Conservation (phyloP, 768 basidiomycete species). For the Panaeolus cyanescens region DNA sequence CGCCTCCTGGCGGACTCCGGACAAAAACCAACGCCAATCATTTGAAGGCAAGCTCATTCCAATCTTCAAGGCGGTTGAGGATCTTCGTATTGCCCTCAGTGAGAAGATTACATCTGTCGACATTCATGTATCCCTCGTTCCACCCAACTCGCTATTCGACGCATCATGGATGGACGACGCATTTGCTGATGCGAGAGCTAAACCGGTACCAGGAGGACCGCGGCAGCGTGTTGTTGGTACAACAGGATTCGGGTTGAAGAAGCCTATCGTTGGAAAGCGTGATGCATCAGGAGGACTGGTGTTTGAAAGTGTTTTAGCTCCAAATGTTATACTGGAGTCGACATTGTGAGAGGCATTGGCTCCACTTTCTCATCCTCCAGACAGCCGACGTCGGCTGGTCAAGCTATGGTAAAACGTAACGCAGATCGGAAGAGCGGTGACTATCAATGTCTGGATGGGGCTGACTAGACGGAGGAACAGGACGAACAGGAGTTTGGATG, state of each 20-base stretch:
- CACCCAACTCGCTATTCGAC: neutral
- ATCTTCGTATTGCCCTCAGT: constrained; percentile 3
- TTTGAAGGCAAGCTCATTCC: constrained; percentile 2
- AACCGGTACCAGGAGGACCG: neutral
- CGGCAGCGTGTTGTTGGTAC: constrained; percentile 3
- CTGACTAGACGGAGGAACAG: too few species aligned
- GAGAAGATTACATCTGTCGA: constrained; percentile 10
- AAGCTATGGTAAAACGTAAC: too few species aligned
- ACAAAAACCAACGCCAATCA: neutral
- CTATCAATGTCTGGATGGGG: too few species aligned
- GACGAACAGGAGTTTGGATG: too few species aligned
- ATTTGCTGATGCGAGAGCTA: neutral
- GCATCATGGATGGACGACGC: neutral
- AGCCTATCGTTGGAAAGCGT: neutral
- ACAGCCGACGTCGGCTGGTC: too few species aligned
- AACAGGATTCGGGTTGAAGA: constrained; percentile 4
- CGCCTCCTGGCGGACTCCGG: neutral
- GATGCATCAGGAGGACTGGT: neutral
- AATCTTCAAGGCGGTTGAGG: constrained; percentile 7
- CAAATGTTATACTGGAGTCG: constrained; percentile 20
- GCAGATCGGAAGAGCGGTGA: too few species aligned
- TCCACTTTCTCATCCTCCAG: neutral
- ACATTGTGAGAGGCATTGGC: constrained; percentile 17
- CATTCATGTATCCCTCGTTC: neutral
- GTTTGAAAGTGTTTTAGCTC: constrained; percentile 9